Conservation (phyloP, 441 rosid species). For the Bruguiera hainesii region DNA sequence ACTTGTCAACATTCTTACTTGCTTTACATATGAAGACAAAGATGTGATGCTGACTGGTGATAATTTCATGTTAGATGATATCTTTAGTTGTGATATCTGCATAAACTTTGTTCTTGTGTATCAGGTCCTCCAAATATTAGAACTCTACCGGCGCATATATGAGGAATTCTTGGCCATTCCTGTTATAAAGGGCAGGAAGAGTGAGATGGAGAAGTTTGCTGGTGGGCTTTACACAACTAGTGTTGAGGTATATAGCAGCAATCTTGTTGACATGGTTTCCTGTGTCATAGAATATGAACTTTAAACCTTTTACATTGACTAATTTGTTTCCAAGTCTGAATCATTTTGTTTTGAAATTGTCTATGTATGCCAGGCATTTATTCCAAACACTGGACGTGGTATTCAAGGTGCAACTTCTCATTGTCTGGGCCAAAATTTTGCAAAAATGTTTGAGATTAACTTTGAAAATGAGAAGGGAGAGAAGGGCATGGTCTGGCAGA, state of each 20-base stretch:
- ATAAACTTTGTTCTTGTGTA: constrained; percentile 9
- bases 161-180: constrained; percentile 95
- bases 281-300: not conserved
- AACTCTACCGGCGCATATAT: constrained; percentile 78
- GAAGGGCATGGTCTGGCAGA: constrained; percentile 95
- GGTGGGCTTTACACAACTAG: constrained; percentile 98
- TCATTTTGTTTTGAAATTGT: constrained; percentile 1
- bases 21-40: too few species aligned
- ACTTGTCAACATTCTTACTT: not conserved
- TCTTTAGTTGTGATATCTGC: not conserved
- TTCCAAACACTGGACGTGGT: constrained; percentile 97
- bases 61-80: not conserved
- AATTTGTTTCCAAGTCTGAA: constrained; percentile 14
- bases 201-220: constrained; percentile 97
- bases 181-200: constrained; percentile 89
- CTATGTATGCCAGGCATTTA: constrained; percentile 62
- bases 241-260: constrained; percentile 65
- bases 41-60: not conserved
- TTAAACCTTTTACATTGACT: constrained; percentile 1
- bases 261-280: not conserved
- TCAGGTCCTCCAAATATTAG: constrained; percentile 93
- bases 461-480: constrained; percentile 93
- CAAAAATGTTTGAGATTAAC: constrained; percentile 93
- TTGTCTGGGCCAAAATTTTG: constrained; percentile 95
- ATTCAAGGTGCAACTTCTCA: constrained; percentile 99